These are phyloP conservation scores for Colletotrichum orchidophilum DNA, from an alignment of 2,329 filamentous ascomycete species.

Conservation along the genomic window DNA sequence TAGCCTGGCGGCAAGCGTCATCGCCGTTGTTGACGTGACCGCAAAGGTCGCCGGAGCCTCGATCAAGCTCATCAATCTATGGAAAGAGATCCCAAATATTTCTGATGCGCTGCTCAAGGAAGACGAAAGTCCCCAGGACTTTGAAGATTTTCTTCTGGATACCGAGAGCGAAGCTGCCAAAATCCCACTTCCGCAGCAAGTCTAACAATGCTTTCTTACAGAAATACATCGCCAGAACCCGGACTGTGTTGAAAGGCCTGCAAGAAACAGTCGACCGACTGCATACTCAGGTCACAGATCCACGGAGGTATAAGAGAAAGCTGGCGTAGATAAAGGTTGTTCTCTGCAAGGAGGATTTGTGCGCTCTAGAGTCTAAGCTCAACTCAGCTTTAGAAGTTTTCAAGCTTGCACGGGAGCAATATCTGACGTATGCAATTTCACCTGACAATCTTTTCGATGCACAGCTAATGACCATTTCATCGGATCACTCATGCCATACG, in stretches of 20 bases:
- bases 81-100: conserved; percentile 33
- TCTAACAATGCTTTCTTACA: background rate
- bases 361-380: conserved; percentile 33
- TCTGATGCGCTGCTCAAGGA: background rate
- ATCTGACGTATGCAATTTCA: conserved; percentile 30
- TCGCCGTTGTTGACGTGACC: conserved; percentile 27
- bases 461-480: background rate
- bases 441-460: too few species aligned
- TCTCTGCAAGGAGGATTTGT: conserved; percentile 35
- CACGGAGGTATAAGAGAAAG: conserved; percentile 33
- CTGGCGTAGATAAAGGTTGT: conserved; percentile 34
- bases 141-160: conserved; percentile 5
- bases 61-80: conserved; percentile 29
- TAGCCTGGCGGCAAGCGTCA: conserved; percentile 9
- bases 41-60: conserved; percentile 29
- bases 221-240: background rate
- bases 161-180: background rate
- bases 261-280: background rate
- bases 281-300: conserved; percentile 21
- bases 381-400: conserved; percentile 33
- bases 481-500: background rate
- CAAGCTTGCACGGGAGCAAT: conserved; percentile 32
- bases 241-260: background rate
- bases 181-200: background rate
- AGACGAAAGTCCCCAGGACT: background rate